Evolutionary conservation across 371 early-diverging fungal species (phyloP), one percentile per base, ranked within the genome.

Genomic region (Mucor velutinosus): DNA sequence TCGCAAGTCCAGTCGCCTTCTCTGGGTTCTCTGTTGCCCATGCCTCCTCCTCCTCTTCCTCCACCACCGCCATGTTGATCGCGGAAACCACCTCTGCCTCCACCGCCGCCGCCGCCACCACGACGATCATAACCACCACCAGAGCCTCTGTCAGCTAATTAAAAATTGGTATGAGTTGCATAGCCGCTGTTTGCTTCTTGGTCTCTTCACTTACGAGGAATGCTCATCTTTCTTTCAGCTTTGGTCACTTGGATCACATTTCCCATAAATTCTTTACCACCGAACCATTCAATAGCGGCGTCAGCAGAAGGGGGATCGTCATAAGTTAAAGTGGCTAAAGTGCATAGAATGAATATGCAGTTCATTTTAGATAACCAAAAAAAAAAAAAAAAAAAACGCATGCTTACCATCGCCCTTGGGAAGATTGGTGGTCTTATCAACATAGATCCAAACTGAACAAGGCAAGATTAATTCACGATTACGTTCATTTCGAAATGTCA

Each of bases 231-330:
- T 74, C 84, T 77, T 63, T 87, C 89, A 29, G 91, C 89, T 74
- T 84, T 84, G 65, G 84, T 80, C 5, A 91, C 91, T 67, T 87
- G 83, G 62, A 91, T 86, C 2, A 70, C 41, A 72, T 85, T 77
- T 21, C 83, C 83, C 63, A 84, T 78, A 67, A 82, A 84, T 17
- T 76, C 74, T 49, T 82, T 83, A 74, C 89, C 89, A 37, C 89
- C 78, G 72, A 92, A 92, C 87, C 90, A 90, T 35, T 88, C 77
- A 59, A 90, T 90, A 27, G 92, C 92, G 29, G 86, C 89, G 60
- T 87, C 87, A 23, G 89, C 86, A 39, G 92, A 82, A 43, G 80
- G 82, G 3, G 92, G 90, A 62, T 90, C 92, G 39, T 89, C 90
- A 73, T 90, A 92, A 4, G 90, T 90, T 21, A 92, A 76, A 7